These are phyloP conservation scores for Hypoxylon sp. DNA, from an alignment of 2,329 filamentous ascomycete genomes.

Conservation along the genomic window DNA sequence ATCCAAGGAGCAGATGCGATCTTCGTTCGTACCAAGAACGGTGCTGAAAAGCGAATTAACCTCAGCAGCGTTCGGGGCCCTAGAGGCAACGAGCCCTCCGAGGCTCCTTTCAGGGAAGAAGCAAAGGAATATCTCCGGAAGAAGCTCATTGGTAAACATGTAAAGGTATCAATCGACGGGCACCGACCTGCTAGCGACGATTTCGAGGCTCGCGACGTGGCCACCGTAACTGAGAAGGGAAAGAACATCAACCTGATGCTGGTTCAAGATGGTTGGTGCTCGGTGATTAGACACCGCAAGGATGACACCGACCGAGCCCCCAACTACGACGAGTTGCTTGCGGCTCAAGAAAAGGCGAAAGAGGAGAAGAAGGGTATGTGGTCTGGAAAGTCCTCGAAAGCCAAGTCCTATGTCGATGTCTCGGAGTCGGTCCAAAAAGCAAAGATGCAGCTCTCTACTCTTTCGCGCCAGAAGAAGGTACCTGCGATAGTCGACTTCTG, in stretches of 20 bases:
- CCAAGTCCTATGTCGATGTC: conserved; percentile 86
- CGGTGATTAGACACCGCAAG: conserved; percentile 93
- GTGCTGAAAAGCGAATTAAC: conserved; percentile 88
- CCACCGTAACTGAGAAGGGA: conserved; percentile 83
- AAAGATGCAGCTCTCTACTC: conserved; percentile 88
- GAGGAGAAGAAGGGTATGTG: conserved; percentile 94
- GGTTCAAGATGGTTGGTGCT: conserved; percentile 93
- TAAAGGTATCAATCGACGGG: conserved; percentile 89
- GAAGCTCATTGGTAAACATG: conserved; percentile 94
- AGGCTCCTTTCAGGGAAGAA: conserved; percentile 89
- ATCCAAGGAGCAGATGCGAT: conserved; percentile 91
- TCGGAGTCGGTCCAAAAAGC: conserved; percentile 95
- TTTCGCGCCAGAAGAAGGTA: conserved; percentile 92
- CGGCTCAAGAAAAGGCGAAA: conserved; percentile 85
- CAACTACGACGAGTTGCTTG: conserved; percentile 90
- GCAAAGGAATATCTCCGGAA: conserved; percentile 97
- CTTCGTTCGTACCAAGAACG: conserved; percentile 85
- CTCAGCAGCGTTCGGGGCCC: conserved; percentile 94
- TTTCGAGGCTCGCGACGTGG: conserved; percentile 95
- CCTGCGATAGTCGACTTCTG: conserved; percentile 96
- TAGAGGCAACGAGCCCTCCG: conserved; percentile 87
- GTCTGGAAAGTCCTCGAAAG: conserved; percentile 88
- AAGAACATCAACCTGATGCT: conserved; percentile 88
- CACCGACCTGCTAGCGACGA: conserved; percentile 90
- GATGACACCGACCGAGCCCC: conserved; percentile 94